A percentile compares a stretch with the other conserved stretches of the same genome.
Conservation (phyloP, 2,329 filamentous ascomycete genomes). For the Zasmidium angulare region DNA sequence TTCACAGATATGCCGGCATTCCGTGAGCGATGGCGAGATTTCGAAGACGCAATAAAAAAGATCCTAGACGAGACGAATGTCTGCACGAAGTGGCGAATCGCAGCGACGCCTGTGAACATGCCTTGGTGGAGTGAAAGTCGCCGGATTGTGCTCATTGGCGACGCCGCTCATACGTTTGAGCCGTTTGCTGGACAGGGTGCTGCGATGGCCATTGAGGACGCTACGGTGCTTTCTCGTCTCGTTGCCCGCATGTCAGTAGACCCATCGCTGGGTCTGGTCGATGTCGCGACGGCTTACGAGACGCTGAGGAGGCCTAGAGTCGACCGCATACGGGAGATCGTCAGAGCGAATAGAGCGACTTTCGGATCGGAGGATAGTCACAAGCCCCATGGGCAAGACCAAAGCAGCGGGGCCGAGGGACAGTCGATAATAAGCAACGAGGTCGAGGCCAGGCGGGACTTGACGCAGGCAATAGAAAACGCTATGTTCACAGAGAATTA, state of each 20-base stretch:
- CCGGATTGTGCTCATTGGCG: conserved; percentile 6
- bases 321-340: background rate
- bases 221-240: background rate
- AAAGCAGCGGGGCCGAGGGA: background rate
- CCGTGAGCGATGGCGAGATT: background rate
- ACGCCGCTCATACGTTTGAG: conserved; percentile 7
- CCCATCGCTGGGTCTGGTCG: background rate
- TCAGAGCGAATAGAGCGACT: background rate
- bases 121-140: background rate
- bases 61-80: conserved; percentile 1
- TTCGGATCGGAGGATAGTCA: background rate
- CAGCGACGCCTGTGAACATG: background rate
- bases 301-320: background rate
- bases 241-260: background rate
- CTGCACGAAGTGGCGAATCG: conserved; percentile 5
- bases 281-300: background rate
- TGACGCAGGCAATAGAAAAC: background rate
- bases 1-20: background rate
- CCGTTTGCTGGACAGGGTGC: background rate
- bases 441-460: background rate
- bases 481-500: background rate
- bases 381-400: background rate
- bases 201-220: conserved; percentile 1
- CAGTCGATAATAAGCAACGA: too few species aligned
- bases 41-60: background rate